Percentiles rank a stretch among this genome's conserved stretches.
Conservation (phyloP, 176 grass and related monocot species). For the Eleusine coracana region DNA sequence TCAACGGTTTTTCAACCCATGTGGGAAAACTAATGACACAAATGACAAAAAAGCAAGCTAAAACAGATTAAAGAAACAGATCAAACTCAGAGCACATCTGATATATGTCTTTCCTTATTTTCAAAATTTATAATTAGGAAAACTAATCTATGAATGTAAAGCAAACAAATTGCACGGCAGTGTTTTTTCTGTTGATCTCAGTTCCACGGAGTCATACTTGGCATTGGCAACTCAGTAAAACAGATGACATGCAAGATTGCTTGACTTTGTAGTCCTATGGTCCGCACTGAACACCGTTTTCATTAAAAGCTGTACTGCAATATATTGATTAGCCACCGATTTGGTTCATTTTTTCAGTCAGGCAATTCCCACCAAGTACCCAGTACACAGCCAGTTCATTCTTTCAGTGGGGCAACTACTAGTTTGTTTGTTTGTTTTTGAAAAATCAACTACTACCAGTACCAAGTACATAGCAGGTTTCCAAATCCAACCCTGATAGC, state of each 20-base stretch:
- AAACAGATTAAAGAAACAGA: neutral
- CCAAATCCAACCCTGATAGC: neutral
- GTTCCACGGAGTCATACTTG: neutral
- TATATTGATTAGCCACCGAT: constrained; percentile 15
- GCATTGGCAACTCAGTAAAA: neutral
- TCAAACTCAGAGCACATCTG: neutral
- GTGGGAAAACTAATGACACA: too few relatives aligned
- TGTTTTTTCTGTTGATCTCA: neutral
- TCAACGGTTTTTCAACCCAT: too few relatives aligned
- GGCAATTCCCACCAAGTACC: neutral
- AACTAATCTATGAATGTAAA: neutral
- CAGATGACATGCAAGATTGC: too few relatives aligned
- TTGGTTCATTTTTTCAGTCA: neutral
- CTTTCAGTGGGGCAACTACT: neutral
- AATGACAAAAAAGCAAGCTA: too few relatives aligned
- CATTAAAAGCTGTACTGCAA: neutral
- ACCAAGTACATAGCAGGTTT: neutral
- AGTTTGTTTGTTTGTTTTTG: neutral
- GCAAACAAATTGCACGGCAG: neutral
- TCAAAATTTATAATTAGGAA: neutral
- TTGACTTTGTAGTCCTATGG: neutral
- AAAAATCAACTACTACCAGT: neutral
- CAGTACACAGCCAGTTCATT: neutral
- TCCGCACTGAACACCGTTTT: neutral
- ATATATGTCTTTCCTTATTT: neutral